These are phyloP conservation scores for Tylopilus vinaceipallidus DNA, from an alignment of 768 basidiomycete species.

Conservation along the genomic window DNA sequence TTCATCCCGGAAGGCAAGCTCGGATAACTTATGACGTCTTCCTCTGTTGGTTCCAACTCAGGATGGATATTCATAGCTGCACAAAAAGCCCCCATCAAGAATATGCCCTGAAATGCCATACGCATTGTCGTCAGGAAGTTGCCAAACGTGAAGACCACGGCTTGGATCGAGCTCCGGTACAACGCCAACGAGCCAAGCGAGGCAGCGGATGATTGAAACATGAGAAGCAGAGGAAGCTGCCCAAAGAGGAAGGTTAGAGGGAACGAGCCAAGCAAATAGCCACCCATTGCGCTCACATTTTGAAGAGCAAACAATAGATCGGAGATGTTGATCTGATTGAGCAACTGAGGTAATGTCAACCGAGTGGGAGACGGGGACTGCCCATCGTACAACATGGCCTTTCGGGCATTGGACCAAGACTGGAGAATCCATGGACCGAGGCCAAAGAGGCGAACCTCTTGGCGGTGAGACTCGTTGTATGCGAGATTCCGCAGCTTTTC, in stretches of 20 bases:
- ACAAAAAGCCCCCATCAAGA: constrained; percentile 84
- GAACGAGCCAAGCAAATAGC: background rate
- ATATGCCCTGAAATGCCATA: constrained; percentile 83
- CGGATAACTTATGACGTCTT: constrained; percentile 49
- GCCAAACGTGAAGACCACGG: constrained; percentile 63
- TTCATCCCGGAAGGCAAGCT: constrained; percentile 56
- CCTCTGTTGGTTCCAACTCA: constrained; percentile 58
- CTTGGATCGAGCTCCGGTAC: constrained; percentile 76
- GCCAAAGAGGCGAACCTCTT: constrained; percentile 80
- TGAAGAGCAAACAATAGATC: constrained; percentile 65
- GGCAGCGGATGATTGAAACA: constrained; percentile 68
- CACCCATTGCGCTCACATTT: constrained; percentile 49
- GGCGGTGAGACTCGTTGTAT: constrained; percentile 72
- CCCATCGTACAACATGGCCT: constrained; percentile 57
- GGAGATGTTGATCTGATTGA: constrained; percentile 59
- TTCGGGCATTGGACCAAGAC: constrained; percentile 69
- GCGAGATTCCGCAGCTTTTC: constrained; percentile 75
- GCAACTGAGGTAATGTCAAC: constrained; percentile 42
- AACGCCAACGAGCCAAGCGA: constrained; percentile 80
- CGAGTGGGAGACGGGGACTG: constrained; percentile 36
- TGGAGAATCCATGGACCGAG: constrained; percentile 82
- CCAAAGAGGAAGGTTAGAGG: constrained; percentile 14
- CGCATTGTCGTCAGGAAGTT: constrained; percentile 60
- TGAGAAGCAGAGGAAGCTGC: constrained; percentile 72
- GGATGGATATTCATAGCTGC: constrained; percentile 73